These are phyloP conservation scores for Candida maltosa DNA, from an alignment of 805 yeast species.

Conservation along the genomic window DNA sequence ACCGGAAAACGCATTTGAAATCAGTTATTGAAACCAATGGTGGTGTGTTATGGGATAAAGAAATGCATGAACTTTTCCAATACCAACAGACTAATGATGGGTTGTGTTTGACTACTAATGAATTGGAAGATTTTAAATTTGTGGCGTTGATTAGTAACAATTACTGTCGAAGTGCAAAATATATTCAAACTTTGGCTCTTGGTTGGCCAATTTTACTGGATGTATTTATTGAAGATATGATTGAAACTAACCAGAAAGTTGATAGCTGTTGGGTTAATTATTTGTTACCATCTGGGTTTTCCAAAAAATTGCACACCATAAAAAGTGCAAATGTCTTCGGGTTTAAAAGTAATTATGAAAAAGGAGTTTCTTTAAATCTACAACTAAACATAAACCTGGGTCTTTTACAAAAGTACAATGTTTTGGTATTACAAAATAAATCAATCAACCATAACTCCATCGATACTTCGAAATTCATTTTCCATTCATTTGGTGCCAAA, in stretches of 20 bases:
- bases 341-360: slow-evolving; percentile 37
- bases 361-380: slow-evolving; percentile 23
- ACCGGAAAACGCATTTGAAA: slow-evolving; percentile 29
- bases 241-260: slow-evolving; percentile 19
- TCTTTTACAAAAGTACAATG: slow-evolving; percentile 26
- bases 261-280: slow-evolving; percentile 50
- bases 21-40: slow-evolving; percentile 40
- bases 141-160: slow-evolving; percentile 64
- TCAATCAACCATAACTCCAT: slow-evolving; percentile 22
- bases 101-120: slow-evolving; percentile 9
- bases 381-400: slow-evolving; percentile 42
- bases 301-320: slow-evolving; percentile 39
- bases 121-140: slow-evolving; percentile 36
- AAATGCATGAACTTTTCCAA: slow-evolving; percentile 22
- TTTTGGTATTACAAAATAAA: slow-evolving; percentile 28
- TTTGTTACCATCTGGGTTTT: slow-evolving; percentile 70
- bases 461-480: slow-evolving; percentile 40
- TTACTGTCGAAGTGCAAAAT: slow-evolving; percentile 67
- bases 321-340: slow-evolving; percentile 48
- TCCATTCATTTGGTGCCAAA: slow-evolving; percentile 44
- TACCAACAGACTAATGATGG: slow-evolving; percentile 2
- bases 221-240: slow-evolving; percentile 51
- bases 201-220: slow-evolving; percentile 84
- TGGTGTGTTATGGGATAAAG: slow-evolving; percentile 34
- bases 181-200: slow-evolving; percentile 69